Base-by-base conservation (phyloP, 1,284 basidiomycete species). In the Thelephora terrestris region DNA sequence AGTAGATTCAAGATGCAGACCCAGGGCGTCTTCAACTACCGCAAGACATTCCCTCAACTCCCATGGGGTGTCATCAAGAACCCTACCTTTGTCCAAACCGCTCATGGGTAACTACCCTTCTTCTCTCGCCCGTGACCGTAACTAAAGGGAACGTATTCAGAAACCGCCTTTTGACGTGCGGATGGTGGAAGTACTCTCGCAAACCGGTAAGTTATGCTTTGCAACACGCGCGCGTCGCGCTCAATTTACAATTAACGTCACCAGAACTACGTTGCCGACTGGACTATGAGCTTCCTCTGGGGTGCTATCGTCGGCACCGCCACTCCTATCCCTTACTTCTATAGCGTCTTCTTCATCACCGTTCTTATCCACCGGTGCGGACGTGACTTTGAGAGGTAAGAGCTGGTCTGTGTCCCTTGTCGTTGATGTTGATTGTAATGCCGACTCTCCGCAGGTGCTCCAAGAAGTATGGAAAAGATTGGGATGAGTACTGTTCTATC, bases 1-100 rank as follows among this genome's bases (percentile, higher is more conserved):
- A 94, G 91, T 54, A 82, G 85, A 54, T 98, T 98, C 79, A 95
- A 96, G 66, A 95, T 97, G 86, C 87, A 96, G 65, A 86, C 88
- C 38, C 91, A 92, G 61, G 92, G 91, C 29, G 89, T 90, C 57
- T 86, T 80, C 61, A 76, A 78, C 47, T 87, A 85, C 69, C 85
- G 93, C 60, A 84, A 83, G 60, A 85, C 93, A 0, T 99, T 99
- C 82, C 95, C 95, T 48, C 90, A 95, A 62, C 73, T 97, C 23
- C 95, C 95, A 1, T 80, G 91, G 67, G 79, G 82, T 51, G 84
- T 81, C n/a, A 69, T 97, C 55, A 68, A 91, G 63, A 85, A 98
- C 65, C 95, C 96, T 10, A 85, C 81, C 16, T 97, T 74, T 64
- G 87, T 99, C 56, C 86, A 97, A 68, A 98, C 96, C 50, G 83